phyloP scores from a whole-genome alignment of 75 land plant genomes.

The Adiantum capillusveneris region DNA sequence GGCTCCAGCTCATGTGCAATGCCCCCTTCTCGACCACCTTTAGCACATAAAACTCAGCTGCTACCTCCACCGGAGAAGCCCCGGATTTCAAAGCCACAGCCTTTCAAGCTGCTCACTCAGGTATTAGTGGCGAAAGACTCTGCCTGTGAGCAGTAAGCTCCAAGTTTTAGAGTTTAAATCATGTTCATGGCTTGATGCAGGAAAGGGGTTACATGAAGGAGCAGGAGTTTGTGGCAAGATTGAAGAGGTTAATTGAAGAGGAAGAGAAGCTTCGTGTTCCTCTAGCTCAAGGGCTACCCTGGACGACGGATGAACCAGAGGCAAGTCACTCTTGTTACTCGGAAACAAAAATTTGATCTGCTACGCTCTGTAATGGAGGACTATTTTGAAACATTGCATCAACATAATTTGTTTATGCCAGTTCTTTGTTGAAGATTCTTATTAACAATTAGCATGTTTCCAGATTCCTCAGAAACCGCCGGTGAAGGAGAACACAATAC shows the following conservation, averaged over 20 bases:
- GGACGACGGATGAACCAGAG: constrained; percentile 54
- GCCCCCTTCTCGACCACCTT: constrained; percentile 24
- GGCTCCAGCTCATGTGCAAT: too few species aligned
- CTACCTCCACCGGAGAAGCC: not conserved
- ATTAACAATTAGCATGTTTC: too few species aligned
- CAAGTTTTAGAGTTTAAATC: not conserved
- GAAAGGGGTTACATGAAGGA: constrained; percentile 40
- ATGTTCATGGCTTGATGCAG: constrained; percentile 12
- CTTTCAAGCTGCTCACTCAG: constrained; percentile 88
- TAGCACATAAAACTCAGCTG: constrained; percentile 7
- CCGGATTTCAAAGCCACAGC: constrained; percentile 34
- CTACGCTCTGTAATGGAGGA: too few species aligned
- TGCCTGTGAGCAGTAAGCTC: too few species aligned
- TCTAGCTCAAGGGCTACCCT: constrained; percentile 45
- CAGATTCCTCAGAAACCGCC: constrained; percentile 42
- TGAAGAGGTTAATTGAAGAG: constrained; percentile 21
- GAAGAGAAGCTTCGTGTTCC: constrained; percentile 34
- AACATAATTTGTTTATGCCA: too few species aligned
- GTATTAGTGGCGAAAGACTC: too few species aligned
- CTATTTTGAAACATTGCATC: too few species aligned
- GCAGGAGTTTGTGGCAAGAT: constrained; percentile 23
- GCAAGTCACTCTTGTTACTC: too few species aligned
- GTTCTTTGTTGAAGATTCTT: too few species aligned
- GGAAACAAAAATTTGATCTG: too few species aligned
- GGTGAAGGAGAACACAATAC: constrained; percentile 51